Base-by-base conservation (phyloP, 345 rosid genomes). In the Turritis glabra region DNA sequence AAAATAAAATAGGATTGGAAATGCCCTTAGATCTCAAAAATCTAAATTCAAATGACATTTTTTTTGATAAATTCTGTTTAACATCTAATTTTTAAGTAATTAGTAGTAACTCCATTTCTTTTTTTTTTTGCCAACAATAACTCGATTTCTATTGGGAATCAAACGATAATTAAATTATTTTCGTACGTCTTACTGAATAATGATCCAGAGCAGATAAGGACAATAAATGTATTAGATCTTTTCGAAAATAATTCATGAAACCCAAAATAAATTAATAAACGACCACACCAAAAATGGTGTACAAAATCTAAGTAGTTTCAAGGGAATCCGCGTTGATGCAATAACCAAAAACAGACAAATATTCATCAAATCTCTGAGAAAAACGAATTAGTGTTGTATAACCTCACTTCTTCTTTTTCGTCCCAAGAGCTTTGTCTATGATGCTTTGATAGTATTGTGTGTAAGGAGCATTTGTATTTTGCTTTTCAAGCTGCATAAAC, bases 401-500 rank as follows among this genome's bases (percentile, higher is more conserved):
- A 41, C 53, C 26, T 76, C 58, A 69, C 26, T 76, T 53, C 64
- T 60, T 69, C 64, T 18, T 12, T 32, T 68, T 75, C 13, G 74
- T 75, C 41, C 74, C 74, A 29, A 30, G 56, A 30, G 88, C 89
- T 71, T 85, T 93, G 73, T 74, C 87, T 50, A 85, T 82, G 62
- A 89, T 11, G 67, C 89, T 90, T 56, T 74, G 80, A 78, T 92
- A 94, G 77, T 90, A 90, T 71, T 87, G 97, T 38, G 86, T 81
- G 78, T 85, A 91, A 8, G 89, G 70, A 68, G 82, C 60, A 78
- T 82, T 84, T 74, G 77, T 41, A n/a, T 69, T 70, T 63, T 60
- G 48, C 77, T 81, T 90, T 63, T 95, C 97, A 25, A 74, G 86
- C 92, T 89, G 97, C 82, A 90, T 84, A 82, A 95, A 95, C 30